Conservation (phyloP, 1,284 basidiomycete species). For the Vanrija sp. region DNA sequence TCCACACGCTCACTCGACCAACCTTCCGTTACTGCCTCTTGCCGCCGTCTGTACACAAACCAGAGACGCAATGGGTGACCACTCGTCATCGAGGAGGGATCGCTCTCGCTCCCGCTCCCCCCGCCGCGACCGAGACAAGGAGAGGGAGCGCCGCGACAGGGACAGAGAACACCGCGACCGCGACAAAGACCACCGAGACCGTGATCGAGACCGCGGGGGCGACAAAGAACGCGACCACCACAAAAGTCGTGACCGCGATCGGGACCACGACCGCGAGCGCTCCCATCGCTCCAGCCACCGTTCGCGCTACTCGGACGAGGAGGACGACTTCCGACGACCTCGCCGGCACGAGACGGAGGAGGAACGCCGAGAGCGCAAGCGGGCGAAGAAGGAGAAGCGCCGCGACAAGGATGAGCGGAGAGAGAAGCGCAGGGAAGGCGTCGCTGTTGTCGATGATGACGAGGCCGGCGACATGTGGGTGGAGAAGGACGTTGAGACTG, state of each 20-base stretch:
- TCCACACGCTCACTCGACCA: neutral
- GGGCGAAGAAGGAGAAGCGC: slow-evolving; percentile 12
- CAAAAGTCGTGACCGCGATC: neutral
- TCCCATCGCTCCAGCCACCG: neutral
- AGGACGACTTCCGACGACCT: neutral
- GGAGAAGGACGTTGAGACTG: slow-evolving; percentile 78
- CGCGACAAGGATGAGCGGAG: slow-evolving; percentile 51
- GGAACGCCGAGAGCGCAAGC: slow-evolving; percentile 24
- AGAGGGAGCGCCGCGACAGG: neutral
- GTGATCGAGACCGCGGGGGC: neutral
- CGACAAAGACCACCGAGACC: neutral
- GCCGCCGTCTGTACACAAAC: neutral
- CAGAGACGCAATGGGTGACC: neutral
- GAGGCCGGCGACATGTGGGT: slow-evolving; percentile 72
- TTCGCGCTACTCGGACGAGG: slow-evolving; percentile 13
- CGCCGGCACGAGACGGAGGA: slow-evolving; percentile 15
- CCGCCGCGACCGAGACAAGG: slow-evolving; percentile 1
- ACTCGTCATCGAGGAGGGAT: neutral
- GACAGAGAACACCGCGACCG: slow-evolving; percentile 4
- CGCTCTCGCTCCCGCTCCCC: neutral
- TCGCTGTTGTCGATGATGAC: slow-evolving; percentile 64
- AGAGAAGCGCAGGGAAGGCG: slow-evolving; percentile 27
- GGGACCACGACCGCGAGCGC: slow-evolving; percentile 6
- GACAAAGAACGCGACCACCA: slow-evolving; percentile 2
- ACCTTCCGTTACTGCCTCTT: neutral